Evolutionary conservation across 1,284 basidiomycete genomes (phyloP), one percentile per base, ranked within the genome.

Genomic region (Taiwanofungus camphoratus): DNA sequence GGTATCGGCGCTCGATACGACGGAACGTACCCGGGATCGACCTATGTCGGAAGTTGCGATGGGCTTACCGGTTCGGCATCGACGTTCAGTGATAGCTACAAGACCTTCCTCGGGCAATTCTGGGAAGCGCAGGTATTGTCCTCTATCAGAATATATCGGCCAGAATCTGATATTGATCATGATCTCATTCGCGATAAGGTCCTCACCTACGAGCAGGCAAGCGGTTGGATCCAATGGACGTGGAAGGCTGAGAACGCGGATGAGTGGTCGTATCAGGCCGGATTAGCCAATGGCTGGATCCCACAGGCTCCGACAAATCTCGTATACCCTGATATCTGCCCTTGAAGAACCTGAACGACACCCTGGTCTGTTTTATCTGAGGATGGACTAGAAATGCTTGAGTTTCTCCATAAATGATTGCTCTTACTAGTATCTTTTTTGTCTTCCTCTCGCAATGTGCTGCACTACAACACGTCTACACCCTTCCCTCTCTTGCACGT

Each of bases 271-370:
- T 88, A 88, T 64, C 74, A 83, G 52, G 81, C 81, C 44, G 90
- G 91, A 39, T 68, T 94, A 31, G 62, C 68, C 3, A 74, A 81
- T 44, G 91, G 91, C 18, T 93, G 87, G 88, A 93, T 95, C 61
- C 91, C 92, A 9, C 61, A 66, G 42, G 54, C 79, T 62, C 77
- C 82, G 1, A 72, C 70, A 1, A 36, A 73, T 31, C 65, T 71
- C 46, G 24, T 64, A 50, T 77, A 74, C 60, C 71, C 75, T 36
- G 60, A 60, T 41, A 72, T 82, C 39, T 84, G 81, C 52, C 68
- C 64, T 3, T 77, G 48, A 65, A 20, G 27, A 36, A 29, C 9
- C 18, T 20, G 23, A 30, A 32, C 27, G 13, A n/a, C n/a, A n/a
- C n/a, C n/a, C n/a, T n/a, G n/a, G n/a, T n/a, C n/a, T n/a, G n/a